phyloP scores from a whole-genome alignment of 1,284 basidiomycete genomes.

The Porogramme epimiltina region DNA sequence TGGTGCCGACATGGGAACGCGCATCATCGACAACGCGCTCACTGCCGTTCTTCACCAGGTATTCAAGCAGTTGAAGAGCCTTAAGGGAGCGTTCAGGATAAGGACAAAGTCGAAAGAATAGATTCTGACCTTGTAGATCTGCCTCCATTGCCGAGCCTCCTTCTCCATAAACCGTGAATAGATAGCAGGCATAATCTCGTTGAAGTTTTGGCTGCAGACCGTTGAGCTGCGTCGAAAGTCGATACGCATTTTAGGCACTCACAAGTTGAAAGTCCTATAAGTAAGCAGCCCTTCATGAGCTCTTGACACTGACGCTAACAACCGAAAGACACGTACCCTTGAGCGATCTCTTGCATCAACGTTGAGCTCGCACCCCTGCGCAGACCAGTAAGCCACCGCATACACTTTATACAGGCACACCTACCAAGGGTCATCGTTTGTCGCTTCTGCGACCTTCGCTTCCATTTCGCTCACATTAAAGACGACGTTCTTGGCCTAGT shows the following conservation, averaged over 20 bases:
- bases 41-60: constrained; percentile 97
- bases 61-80: constrained; percentile 94
- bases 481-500: constrained; percentile 90
- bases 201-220: constrained; percentile 86
- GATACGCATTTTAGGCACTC: constrained; percentile 33
- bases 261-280: constrained; percentile 90
- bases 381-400: constrained; percentile 1
- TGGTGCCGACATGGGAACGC: constrained; percentile 89
- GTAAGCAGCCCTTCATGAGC: not conserved
- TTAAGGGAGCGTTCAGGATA: constrained; percentile 28
- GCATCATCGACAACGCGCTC: constrained; percentile 99
- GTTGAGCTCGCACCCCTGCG: constrained; percentile 96
- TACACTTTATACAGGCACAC: not conserved
- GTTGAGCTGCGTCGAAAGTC: not conserved
- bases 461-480: constrained; percentile 98
- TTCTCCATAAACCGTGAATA: constrained; percentile 96
- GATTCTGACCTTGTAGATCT: constrained; percentile 90
- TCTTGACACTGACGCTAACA: not conserved
- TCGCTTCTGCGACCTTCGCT: constrained; percentile 95
- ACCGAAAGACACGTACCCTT: constrained; percentile 64
- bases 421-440: constrained; percentile 97
- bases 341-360: constrained; percentile 97
- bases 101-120: too few relatives aligned
- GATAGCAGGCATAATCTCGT: constrained; percentile 99
- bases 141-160: constrained; percentile 97